Evolutionary conservation across 2,329 filamentous ascomycete genomes (phyloP).

Genomic region (Stagonosporopsis vannaccii): DNA sequence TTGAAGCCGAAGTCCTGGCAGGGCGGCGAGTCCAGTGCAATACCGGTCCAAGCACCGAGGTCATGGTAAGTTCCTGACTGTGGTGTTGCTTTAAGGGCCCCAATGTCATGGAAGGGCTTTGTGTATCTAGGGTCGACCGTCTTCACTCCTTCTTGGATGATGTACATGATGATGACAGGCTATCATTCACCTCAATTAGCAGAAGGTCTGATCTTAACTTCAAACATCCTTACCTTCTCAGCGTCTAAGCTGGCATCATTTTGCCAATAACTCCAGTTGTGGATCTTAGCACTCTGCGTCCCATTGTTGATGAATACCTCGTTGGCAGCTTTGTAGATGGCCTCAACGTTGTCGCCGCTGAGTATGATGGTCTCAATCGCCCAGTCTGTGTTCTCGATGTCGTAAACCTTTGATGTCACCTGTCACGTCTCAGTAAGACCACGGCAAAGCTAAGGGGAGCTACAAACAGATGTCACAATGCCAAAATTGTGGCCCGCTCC

Average conservation of each 20-base stretch:
- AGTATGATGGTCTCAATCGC: constrained; percentile 32
- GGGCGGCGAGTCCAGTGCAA: constrained; percentile 33
- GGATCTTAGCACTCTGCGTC: constrained; percentile 51
- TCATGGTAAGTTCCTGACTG: constrained; percentile 32
- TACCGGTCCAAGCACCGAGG: constrained; percentile 32
- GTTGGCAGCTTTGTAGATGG: constrained; percentile 58
- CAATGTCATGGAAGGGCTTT: constrained; percentile 28
- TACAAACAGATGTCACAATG: constrained; percentile 57
- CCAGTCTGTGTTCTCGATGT: constrained; percentile 29
- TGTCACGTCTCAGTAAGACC: background rate
- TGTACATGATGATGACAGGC: constrained; percentile 32
- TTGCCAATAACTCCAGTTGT: constrained; percentile 37
- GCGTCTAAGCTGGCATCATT: constrained; percentile 27
- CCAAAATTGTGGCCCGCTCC: constrained; percentile 68
- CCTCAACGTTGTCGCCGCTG: constrained; percentile 58
- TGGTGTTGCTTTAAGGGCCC: constrained; percentile 20
- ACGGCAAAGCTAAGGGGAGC: background rate
- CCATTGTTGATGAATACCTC: constrained; percentile 54
- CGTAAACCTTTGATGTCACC: constrained; percentile 54
- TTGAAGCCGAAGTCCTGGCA: constrained; percentile 38
- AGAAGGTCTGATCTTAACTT: accelerated
- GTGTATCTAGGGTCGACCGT: constrained; percentile 31
- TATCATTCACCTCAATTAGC: background rate
- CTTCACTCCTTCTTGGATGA: constrained; percentile 35
- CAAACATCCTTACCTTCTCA: constrained; percentile 13